Evolutionary conservation across 352 stramenopile genomes (phyloP).

Genomic region (Paralagenidium karlingii): DNA sequence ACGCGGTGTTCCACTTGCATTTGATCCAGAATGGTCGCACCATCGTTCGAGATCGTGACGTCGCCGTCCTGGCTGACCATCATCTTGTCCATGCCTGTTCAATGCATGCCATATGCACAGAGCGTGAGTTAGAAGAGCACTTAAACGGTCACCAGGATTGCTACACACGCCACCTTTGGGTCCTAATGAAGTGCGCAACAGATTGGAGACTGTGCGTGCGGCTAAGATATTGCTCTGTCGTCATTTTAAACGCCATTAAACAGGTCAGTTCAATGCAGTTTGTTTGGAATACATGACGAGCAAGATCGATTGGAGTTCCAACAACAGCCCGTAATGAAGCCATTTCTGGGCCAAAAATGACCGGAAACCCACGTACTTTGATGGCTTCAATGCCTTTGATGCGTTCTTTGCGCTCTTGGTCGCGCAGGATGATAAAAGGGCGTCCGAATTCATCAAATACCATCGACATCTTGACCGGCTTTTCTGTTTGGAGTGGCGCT

Average conservation of each 20-base stretch:
- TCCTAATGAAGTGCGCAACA: conserved; percentile 96
- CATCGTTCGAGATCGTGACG: conserved; percentile 99
- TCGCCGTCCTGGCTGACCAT: conserved; percentile 98
- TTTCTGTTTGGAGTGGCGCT: too few species aligned
- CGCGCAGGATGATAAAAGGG: conserved; percentile 99
- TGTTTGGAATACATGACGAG: too few species aligned
- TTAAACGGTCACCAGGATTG: neutral
- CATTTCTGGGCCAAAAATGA: neutral
- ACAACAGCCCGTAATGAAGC: neutral
- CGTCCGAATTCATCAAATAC: conserved; percentile 99
- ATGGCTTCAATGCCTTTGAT: conserved; percentile 98
- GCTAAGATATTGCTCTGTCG: conserved; percentile 97
- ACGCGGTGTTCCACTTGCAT: conserved; percentile 99
- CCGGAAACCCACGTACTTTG: conserved; percentile 50
- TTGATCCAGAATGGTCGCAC: conserved; percentile 98
- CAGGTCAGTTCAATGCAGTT: neutral
- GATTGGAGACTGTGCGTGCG: conserved; percentile 92
- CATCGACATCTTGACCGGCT: conserved; percentile 83
- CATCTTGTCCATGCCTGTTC: conserved; percentile 97
- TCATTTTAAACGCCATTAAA: neutral
- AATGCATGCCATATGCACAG: conserved; percentile 5
- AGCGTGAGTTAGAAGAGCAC: neutral
- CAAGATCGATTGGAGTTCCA: neutral
- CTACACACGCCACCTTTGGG: conserved; percentile 77
- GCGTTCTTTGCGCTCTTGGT: conserved; percentile 97